Evolutionary conservation across 306 rosid species (phyloP).

Genomic region (Malus orientalis): DNA sequence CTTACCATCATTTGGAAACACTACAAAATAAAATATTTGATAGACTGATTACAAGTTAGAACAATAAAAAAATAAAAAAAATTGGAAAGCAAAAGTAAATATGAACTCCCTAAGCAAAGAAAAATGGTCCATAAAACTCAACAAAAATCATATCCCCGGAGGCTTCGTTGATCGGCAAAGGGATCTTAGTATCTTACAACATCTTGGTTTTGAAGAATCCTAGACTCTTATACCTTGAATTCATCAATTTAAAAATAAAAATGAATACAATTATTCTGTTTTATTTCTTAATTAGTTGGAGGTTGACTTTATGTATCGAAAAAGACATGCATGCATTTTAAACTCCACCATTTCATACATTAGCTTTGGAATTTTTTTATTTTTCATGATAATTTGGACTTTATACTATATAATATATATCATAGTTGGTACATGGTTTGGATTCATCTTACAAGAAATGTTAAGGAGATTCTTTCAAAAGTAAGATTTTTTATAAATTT

Average conservation of each 20-base stretch:
- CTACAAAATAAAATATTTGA: too few relatives aligned
- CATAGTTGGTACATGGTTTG: background rate
- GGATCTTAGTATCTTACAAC: background rate
- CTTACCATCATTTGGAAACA: too few relatives aligned
- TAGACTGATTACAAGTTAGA: too few relatives aligned
- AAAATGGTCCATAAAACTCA: background rate
- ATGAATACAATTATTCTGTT: too few relatives aligned
- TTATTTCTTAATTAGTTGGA: background rate
- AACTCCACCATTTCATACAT: background rate
- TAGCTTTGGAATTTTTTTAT: background rate
- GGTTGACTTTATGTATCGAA: background rate
- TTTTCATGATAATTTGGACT: background rate
- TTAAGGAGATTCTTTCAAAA: too few relatives aligned
- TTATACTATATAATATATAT: background rate
- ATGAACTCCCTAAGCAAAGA: background rate
- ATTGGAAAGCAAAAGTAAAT: background rate
- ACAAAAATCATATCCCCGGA: background rate
- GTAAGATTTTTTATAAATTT: too few relatives aligned
- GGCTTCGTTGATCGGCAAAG: background rate
- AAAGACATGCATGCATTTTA: background rate
- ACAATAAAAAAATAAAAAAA: background rate
- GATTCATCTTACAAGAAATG: background rate
- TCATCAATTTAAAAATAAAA: background rate
- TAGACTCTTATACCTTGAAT: background rate
- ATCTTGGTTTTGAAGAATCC: background rate